These are phyloP conservation scores for Cornus kousa DNA, from an alignment of 148 eudicot genomes.

Conservation along the genomic window DNA sequence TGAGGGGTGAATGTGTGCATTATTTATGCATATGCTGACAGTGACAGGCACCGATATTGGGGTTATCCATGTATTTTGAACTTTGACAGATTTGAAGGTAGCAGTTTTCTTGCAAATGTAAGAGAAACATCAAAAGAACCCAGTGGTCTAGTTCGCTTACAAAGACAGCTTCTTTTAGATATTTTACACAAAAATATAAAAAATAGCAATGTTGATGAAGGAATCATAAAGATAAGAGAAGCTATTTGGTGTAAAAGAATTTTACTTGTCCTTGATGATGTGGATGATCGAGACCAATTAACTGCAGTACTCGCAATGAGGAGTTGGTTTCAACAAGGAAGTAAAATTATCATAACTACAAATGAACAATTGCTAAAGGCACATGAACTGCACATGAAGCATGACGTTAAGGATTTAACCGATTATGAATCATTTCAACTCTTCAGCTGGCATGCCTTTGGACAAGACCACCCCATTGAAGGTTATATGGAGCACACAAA, in stretches of 20 bases:
- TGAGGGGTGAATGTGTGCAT: background rate
- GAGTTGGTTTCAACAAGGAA: conserved; percentile 4
- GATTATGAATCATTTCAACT: too few species aligned
- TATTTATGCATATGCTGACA: background rate
- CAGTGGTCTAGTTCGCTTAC: too few species aligned
- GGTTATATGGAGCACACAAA: too few species aligned
- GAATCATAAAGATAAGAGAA: conserved; percentile 6
- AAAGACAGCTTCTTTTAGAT: too few species aligned
- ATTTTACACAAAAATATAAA: background rate
- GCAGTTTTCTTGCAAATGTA: background rate
- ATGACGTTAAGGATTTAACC: conserved; percentile 4
- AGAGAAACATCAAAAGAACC: too few species aligned
- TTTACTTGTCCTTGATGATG: conserved; percentile 18
- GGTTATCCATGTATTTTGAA: too few species aligned
- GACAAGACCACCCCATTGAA: too few species aligned
- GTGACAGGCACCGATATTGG: too few species aligned
- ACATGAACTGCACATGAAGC: background rate
- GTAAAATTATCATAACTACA: conserved; percentile 2
- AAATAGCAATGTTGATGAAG: conserved; percentile 9
- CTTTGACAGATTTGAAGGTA: background rate
- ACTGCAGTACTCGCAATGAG: background rate
- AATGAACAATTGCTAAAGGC: background rate
- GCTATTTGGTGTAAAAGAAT: background rate
- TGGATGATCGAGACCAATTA: background rate
- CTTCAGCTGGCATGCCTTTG: too few species aligned